A percentile compares a stretch with the other conserved stretches of the same genome.
These are phyloP conservation scores for Metschnikowia drakensbergensis DNA, from an alignment of 805 yeast genomes.

Conservation along the genomic window DNA sequence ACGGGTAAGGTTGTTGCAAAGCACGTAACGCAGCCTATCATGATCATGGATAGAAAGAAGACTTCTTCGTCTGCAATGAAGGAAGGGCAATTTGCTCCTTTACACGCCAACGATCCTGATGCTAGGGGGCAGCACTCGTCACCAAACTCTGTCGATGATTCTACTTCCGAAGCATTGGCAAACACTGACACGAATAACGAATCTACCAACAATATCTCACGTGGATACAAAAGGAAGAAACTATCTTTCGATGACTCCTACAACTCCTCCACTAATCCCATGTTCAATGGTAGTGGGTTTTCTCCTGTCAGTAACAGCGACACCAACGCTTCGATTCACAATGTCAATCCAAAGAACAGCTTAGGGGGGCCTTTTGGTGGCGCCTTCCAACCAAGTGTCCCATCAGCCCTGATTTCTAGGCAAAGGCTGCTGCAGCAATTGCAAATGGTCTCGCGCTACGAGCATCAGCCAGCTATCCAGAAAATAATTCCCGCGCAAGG, in stretches of 20 bases:
- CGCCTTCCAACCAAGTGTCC: conserved; percentile 1
- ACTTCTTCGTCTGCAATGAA: conserved; percentile 29
- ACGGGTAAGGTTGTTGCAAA: conserved; percentile 66
- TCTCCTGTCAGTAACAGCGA: conserved; percentile 47
- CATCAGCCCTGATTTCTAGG: conserved; percentile 12
- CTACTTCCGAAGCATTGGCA: conserved; percentile 50
- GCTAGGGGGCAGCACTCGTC: conserved; percentile 24
- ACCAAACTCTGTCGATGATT: conserved; percentile 61
- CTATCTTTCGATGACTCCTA: conserved; percentile 45
- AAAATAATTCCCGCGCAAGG: conserved; percentile 95
- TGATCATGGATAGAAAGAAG: conserved; percentile 94
- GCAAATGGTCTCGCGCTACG: conserved; percentile 10
- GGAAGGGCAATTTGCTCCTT: conserved; percentile 8
- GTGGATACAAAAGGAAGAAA: conserved; percentile 48
- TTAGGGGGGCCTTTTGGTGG: neutral
- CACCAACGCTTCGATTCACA: conserved; percentile 32
- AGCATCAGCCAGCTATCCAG: conserved; percentile 46
- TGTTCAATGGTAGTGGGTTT: conserved; percentile 40
- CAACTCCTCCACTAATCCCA: conserved; percentile 31
- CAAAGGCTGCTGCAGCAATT: conserved; percentile 18
- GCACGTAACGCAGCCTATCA: conserved; percentile 65
- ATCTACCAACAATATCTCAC: conserved; percentile 15
- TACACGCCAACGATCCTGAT: conserved; percentile 34
- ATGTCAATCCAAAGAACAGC: conserved; percentile 11
- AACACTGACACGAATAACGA: conserved; percentile 32